Base-by-base conservation (phyloP, 306 rosid species). In the Fragaria nilgerrensis region DNA sequence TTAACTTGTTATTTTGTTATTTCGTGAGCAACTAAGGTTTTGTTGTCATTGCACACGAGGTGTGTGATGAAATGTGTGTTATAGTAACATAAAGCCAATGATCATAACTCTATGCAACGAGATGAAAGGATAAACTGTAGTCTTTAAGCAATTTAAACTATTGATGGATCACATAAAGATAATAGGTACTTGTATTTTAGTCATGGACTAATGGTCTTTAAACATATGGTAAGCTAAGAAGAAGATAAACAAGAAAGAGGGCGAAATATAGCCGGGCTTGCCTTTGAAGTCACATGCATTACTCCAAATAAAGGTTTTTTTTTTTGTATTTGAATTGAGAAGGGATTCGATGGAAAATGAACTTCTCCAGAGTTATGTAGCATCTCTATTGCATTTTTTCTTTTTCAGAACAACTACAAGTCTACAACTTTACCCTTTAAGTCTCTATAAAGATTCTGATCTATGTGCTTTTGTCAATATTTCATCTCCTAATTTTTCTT, bases 371-470 rank as follows among this genome's bases (percentile, higher is more conserved):
- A 25, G 9, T 15, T 59, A 1, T 43, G 11, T 19, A 22, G 68
- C 43, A 27, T 9, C 19, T 59, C 36, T 32, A 32, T 59, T 34
- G 45, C 45, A 17, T 41, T 58, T 43, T 32, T 27, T n/a, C n/a
- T 27, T 32, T 32, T 61, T 55, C 19, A 29, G 11, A 1, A 44
- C 47, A 41, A 61, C 45, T 13, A 5, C 7, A 32, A 79, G 47
- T 78, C 27, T 13, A 10, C 7, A 32, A 79, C 63, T 78, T 83
- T 72, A 53, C 25, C 55, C 6, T 44, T 74, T 80, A 75, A 22
- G 50, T 81, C 68, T 70, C 2, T 27, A 52, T 64, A 32, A 22
- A 78, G 58, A 61, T 74, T 82, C 73, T 43, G 75, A 64, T 62
- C 43, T 29, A 17, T 36, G 52, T 78, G 32, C 41, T 17, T 78